These are phyloP conservation scores for Phytophthora cactorum DNA, from an alignment of 352 stramenopile genomes.

Conservation along the genomic window DNA sequence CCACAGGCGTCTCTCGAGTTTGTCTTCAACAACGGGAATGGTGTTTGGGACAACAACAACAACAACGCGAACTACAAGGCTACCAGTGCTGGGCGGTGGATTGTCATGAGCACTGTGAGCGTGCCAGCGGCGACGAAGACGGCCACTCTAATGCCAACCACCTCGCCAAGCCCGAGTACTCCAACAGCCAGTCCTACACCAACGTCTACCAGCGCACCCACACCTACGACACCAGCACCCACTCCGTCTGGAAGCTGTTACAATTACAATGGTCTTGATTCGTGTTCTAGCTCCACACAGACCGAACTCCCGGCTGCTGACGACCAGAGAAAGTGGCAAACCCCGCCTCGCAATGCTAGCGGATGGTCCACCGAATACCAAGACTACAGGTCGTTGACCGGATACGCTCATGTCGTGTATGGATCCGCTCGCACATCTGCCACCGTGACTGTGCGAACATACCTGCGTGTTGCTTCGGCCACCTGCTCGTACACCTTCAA, in stretches of 20 bases:
- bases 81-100: conserved; percentile 38
- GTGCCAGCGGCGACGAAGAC: conserved; percentile 24
- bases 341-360: conserved; percentile 44
- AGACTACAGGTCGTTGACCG: conserved; percentile 51
- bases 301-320: conserved; percentile 25
- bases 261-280: conserved; percentile 45
- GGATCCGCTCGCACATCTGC: conserved; percentile 35
- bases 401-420: conserved; percentile 57
- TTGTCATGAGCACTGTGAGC: conserved; percentile 42
- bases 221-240: conserved; percentile 25
- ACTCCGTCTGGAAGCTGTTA: conserved; percentile 31
- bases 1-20: conserved; percentile 40
- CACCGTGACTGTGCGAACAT: conserved; percentile 48
- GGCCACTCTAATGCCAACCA: conserved; percentile 6
- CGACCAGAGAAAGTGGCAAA: conserved; percentile 55
- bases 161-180: conserved; percentile 14
- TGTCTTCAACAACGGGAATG: conserved; percentile 53
- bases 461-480: conserved; percentile 27
- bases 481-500: conserved; percentile 56
- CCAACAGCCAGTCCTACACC: conserved; percentile 18
- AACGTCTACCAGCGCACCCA: conserved; percentile 18
- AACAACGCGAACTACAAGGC: conserved; percentile 53
- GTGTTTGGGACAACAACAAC: conserved; percentile 56
- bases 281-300: conserved; percentile 29
- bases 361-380: conserved; percentile 44